Conservation (phyloP, 495 filamentous ascomycete species). For the Chaetomium tenue region DNA sequence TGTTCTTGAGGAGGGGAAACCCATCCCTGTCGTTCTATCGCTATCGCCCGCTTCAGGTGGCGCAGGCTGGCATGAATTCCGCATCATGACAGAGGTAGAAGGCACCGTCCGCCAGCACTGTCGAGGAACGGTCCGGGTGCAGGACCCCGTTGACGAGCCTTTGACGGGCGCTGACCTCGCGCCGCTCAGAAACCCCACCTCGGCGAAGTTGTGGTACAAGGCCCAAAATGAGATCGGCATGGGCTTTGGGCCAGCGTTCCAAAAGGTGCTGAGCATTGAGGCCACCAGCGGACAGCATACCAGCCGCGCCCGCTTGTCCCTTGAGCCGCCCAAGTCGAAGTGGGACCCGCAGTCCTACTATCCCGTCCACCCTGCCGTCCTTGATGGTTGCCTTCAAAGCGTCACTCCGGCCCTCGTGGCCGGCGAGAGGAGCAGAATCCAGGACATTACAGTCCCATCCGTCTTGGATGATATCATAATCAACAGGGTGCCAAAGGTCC, state of each 20-base stretch:
- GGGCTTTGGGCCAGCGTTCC: slow-evolving; percentile 32
- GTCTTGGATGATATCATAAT: neutral
- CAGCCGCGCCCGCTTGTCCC: neutral
- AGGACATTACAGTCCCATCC: neutral
- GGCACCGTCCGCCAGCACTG: slow-evolving; percentile 10
- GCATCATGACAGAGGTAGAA: neutral
- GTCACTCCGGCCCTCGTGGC: slow-evolving; percentile 9
- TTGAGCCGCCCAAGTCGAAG: slow-evolving; percentile 27
- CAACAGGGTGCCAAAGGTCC: too few species aligned
- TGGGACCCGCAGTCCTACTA: slow-evolving; percentile 29
- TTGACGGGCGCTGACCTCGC: neutral
- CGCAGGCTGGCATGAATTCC: neutral
- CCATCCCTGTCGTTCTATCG: neutral
- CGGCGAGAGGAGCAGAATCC: neutral
- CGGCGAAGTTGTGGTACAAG: slow-evolving; percentile 34
- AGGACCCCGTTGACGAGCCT: neutral
- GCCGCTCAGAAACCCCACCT: slow-evolving; percentile 11
- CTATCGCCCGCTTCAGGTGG: neutral
- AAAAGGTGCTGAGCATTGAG: slow-evolving; percentile 25
- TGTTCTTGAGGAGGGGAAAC: neutral
- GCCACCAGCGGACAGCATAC: slow-evolving; percentile 2
- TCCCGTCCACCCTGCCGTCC: slow-evolving; percentile 40
- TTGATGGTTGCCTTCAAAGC: slow-evolving; percentile 41
- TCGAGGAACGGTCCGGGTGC: neutral
- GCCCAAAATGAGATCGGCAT: slow-evolving; percentile 27